A percentile compares a stretch with the other conserved stretches of the same genome.
Conservation (phyloP, 1,284 basidiomycete genomes). For the Puccinia hordei region DNA sequence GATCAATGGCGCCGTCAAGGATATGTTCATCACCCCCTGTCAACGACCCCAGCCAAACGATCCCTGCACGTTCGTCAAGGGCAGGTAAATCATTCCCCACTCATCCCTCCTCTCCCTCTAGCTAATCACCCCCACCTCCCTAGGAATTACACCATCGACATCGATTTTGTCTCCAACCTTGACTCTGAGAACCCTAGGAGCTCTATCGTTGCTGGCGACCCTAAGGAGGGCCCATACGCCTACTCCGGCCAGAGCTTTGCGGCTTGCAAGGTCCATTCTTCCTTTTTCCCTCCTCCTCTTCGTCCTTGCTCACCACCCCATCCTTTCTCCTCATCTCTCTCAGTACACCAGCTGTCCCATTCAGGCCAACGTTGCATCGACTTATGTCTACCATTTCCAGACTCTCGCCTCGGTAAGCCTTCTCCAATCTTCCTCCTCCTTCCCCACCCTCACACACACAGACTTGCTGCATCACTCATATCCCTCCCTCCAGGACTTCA, state of each 20-base stretch:
- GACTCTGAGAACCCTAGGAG: constrained; percentile 31
- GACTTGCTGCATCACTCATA: no score
- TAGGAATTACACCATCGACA: constrained; percentile 46
- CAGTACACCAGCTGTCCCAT: constrained; percentile 46
- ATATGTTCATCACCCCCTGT: constrained; percentile 28
- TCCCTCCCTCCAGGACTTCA: constrained; percentile 18
- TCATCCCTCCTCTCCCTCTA: no score
- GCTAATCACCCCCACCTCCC: no score
- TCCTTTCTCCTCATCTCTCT: neutral
- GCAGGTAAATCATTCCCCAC: neutral
- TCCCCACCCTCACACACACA: no score
- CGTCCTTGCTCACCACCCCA: no score
- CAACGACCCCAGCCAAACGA: neutral
- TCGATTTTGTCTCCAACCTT: constrained; percentile 22
- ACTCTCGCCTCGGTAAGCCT: constrained; percentile 27
- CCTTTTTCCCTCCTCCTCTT: neutral
- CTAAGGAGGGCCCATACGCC: constrained; percentile 27
- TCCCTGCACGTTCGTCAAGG: constrained; percentile 28
- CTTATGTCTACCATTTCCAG: constrained; percentile 44
- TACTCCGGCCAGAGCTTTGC: constrained; percentile 50
- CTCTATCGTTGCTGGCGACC: constrained; percentile 31
- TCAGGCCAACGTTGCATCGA: constrained; percentile 15
- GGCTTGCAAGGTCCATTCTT: constrained; percentile 30
- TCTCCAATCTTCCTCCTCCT: no score
- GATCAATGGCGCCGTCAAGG: constrained; percentile 21